These are phyloP conservation scores for Priceomyces castillae DNA, from an alignment of 805 yeast species.

Conservation along the genomic window DNA sequence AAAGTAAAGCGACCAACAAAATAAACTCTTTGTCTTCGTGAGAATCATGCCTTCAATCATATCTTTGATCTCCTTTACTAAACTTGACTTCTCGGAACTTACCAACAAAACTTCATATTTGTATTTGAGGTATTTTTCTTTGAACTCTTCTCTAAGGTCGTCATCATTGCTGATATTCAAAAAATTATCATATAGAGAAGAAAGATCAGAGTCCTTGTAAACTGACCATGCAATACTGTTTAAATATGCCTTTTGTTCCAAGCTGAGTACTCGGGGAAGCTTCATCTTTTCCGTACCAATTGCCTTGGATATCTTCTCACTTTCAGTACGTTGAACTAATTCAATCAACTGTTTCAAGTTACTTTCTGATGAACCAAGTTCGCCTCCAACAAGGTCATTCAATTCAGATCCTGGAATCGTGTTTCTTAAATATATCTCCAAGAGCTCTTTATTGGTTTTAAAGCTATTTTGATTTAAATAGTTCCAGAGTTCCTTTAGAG, in stretches of 20 bases:
- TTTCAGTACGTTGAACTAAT: conserved; percentile 40
- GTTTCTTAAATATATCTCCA: conserved; percentile 47
- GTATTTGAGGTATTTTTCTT: conserved; percentile 58
- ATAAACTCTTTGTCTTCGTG: conserved; percentile 55
- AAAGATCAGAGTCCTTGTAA: conserved; percentile 50
- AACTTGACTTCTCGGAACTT: conserved; percentile 47
- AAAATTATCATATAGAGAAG: conserved; percentile 50
- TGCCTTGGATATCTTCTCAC: conserved; percentile 35
- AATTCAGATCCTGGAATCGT: conserved; percentile 56
- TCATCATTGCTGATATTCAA: conserved; percentile 63
- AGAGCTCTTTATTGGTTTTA: conserved; percentile 28
- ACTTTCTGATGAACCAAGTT: conserved; percentile 42
- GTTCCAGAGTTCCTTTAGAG: conserved; percentile 44
- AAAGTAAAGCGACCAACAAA: conserved; percentile 71
- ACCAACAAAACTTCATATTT: conserved; percentile 52
- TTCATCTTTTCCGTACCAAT: conserved; percentile 49
- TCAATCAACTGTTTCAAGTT: conserved; percentile 46
- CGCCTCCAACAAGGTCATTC: conserved; percentile 49
- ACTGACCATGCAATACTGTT: conserved; percentile 45
- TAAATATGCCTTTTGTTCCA: conserved; percentile 37
- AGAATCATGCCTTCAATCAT: conserved; percentile 72
- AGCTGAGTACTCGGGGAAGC: conserved; percentile 42
- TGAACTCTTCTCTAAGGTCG: conserved; percentile 51
- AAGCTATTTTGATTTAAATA: conserved; percentile 40
- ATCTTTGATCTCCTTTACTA: conserved; percentile 45